Evolutionary conservation across 306 rosid species (phyloP).

Genomic region (Casuarina glauca): DNA sequence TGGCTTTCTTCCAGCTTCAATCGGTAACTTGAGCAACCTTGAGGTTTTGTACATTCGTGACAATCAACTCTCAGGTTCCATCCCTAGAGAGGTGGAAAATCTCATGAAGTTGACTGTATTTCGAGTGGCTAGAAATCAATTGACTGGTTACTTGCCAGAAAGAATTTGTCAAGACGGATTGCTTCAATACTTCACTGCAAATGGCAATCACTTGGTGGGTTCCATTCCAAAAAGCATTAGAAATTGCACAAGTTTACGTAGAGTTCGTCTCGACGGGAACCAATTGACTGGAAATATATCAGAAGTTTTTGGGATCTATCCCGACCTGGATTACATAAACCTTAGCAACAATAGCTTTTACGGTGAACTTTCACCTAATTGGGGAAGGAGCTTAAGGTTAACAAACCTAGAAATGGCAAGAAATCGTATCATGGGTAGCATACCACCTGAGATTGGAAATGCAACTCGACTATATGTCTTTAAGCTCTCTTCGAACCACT

Average conservation of each 20-base stretch:
- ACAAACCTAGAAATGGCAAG: neutral
- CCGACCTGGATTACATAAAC: neutral
- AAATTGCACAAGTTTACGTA: neutral
- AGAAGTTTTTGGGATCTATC: conserved; percentile 7
- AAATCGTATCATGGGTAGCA: conserved; percentile 8
- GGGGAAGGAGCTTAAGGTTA: conserved; percentile 1
- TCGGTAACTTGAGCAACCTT: conserved; percentile 14
- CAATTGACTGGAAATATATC: conserved; percentile 11
- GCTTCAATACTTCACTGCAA: conserved; percentile 2
- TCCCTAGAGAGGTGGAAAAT: conserved; percentile 7
- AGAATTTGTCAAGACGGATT: conserved; percentile 5
- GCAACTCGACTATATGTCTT: neutral
- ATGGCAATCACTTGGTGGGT: neutral
- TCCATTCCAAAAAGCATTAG: conserved; percentile 14
- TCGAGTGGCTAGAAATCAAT: neutral
- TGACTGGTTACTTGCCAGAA: neutral
- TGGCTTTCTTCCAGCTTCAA: conserved; percentile 8
- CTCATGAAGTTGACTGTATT: conserved; percentile 23
- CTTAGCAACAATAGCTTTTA: neutral
- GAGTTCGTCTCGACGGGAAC: conserved; percentile 20
- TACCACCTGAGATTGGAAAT: conserved; percentile 5
- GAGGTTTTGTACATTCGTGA: neutral
- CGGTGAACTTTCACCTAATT: conserved; percentile 14
- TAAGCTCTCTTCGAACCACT: conserved; percentile 17
- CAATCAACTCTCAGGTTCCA: neutral